Conservation (phyloP, 2,329 filamentous ascomycete genomes). For the Penicillium sp. region DNA sequence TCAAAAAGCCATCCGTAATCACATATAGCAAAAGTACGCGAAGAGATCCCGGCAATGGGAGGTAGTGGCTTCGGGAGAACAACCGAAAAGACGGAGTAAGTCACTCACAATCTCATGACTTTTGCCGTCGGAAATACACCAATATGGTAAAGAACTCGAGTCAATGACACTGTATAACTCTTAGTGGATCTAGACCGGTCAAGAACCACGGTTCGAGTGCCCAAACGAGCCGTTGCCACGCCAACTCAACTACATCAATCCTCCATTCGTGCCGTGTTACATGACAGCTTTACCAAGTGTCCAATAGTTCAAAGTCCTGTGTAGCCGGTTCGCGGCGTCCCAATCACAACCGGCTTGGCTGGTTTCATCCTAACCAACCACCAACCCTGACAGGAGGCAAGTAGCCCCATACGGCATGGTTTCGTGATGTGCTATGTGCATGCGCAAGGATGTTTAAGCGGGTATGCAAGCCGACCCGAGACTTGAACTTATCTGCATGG, state of each 20-base stretch:
- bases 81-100: not conserved
- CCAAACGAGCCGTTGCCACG: slow-evolving; percentile 5
- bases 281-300: not conserved
- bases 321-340: slow-evolving; percentile 3
- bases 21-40: not conserved
- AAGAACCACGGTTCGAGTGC: slow-evolving; percentile 3
- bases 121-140: not conserved
- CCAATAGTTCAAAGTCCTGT: slow-evolving; percentile 1
- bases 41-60: not conserved
- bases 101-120: not conserved
- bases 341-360: not conserved
- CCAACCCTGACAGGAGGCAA: not conserved
- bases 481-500: slow-evolving; percentile 7
- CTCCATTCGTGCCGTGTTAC: not conserved
- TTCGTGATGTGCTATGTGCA: slow-evolving; percentile 5
- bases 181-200: not conserved
- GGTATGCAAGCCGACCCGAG: slow-evolving; percentile 12
- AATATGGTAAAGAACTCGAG: not conserved
- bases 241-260: not conserved
- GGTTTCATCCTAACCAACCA: slow-evolving; percentile 1
- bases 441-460: slow-evolving; percentile 8
- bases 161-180: not conserved
- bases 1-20: not conserved
- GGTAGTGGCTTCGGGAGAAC: not conserved
- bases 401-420: not conserved